Evolutionary conservation across 1,284 basidiomycete genomes (phyloP).

Genomic region (Apiotrichum veenhuisii): DNA sequence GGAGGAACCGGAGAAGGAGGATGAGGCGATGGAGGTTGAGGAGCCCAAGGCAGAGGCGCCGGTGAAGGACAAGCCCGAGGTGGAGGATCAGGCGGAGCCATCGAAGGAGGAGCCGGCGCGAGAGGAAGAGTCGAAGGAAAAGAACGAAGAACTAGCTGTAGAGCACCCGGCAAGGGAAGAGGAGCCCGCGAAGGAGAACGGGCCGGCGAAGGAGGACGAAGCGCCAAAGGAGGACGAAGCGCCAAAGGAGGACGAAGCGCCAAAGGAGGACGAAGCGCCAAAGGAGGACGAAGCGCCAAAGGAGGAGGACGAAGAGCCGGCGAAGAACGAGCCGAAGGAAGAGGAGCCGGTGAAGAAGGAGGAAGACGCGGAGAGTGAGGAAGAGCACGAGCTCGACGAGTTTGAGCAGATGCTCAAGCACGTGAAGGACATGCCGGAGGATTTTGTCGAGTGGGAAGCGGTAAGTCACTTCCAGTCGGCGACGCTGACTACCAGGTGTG

Average conservation of each 20-base stretch:
- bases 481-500: conserved; percentile 46
- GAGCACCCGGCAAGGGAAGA: no score
- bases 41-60: conserved; percentile 1
- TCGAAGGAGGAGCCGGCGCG: no score
- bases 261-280: no score
- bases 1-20: background rate
- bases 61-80: background rate
- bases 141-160: no score
- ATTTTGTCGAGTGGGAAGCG: conserved; percentile 52
- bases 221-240: no score
- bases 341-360: conserved; percentile 12
- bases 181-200: no score
- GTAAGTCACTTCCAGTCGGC: conserved; percentile 30
- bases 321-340: conserved; percentile 5
- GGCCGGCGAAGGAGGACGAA: no score
- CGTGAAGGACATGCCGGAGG: conserved; percentile 34
- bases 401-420: conserved; percentile 40
- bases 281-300: no score
- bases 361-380: conserved; percentile 12
- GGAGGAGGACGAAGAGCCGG: conserved; percentile 1
- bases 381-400: conserved; percentile 29
- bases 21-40: no score
- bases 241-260: no score
- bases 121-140: no score
- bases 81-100: conserved; percentile 14